Evolutionary conservation across 2,329 filamentous ascomycete species (phyloP).

Genomic region (Alternaria gaisen): DNA sequence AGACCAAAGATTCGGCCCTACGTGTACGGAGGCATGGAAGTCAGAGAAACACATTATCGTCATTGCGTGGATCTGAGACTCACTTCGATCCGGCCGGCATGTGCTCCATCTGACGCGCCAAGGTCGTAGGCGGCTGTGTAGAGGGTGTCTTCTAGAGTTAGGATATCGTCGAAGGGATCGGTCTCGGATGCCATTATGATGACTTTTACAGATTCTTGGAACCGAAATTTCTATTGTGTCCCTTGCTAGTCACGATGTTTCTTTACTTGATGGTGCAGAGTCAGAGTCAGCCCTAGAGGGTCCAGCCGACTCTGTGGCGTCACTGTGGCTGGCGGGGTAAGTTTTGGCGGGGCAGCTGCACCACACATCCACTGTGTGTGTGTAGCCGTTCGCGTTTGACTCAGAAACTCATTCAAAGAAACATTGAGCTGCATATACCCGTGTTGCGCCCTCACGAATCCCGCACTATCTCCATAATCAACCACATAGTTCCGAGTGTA

Average conservation of each 20-base stretch:
- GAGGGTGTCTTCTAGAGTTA: constrained; percentile 72
- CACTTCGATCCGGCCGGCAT: constrained; percentile 78
- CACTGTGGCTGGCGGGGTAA: constrained; percentile 28
- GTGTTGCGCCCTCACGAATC: not conserved
- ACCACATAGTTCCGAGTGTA: not conserved
- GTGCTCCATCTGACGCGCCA: constrained; percentile 77
- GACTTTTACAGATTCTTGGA: too few species aligned
- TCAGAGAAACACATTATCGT: too few species aligned
- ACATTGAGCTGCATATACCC: constrained; percentile 5
- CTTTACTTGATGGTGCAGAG: not conserved
- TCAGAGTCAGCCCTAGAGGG: constrained; percentile 6
- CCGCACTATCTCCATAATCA: not conserved
- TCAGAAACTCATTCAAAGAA: constrained; percentile 28
- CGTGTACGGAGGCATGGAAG: too few species aligned
- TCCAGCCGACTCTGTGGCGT: constrained; percentile 25
- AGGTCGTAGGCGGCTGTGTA: constrained; percentile 83
- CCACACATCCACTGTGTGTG: constrained; percentile 21
- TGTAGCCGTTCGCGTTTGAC: constrained; percentile 27
- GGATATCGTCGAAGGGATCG: constrained; percentile 65
- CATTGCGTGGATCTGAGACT: too few species aligned
- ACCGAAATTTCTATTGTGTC: not conserved
- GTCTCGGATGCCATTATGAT: not conserved
- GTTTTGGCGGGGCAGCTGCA: constrained; percentile 36
- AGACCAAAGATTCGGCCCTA: constrained; percentile 84
- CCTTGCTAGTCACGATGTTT: not conserved